Evolutionary conservation across 768 basidiomycete genomes (phyloP).

Genomic region (Holtermanniella nyarrowii): DNA sequence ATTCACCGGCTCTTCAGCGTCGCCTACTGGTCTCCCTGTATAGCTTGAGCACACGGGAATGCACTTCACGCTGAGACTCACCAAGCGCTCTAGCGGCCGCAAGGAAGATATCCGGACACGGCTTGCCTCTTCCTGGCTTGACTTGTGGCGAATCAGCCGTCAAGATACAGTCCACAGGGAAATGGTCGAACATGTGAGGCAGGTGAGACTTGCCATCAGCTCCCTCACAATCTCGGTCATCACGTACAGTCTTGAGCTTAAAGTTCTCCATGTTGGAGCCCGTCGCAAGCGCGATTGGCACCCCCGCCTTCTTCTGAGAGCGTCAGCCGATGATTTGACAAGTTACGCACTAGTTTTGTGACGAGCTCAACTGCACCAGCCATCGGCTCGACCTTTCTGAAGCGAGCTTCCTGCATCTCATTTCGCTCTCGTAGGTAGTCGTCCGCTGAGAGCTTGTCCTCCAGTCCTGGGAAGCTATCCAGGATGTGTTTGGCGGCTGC

Average conservation of each 20-base stretch:
- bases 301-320: slow-evolving; percentile 29
- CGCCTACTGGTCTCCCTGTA: slow-evolving; percentile 33
- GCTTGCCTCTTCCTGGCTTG: slow-evolving; percentile 36
- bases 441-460: slow-evolving; percentile 27
- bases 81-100: slow-evolving; percentile 37
- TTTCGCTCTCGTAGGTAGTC: slow-evolving; percentile 30
- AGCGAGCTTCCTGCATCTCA: slow-evolving; percentile 26
- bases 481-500: slow-evolving; percentile 26
- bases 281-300: slow-evolving; percentile 38
- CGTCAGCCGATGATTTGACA: neutral
- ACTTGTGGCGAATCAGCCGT: slow-evolving; percentile 36
- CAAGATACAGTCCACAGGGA: slow-evolving; percentile 30
- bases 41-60: neutral
- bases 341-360: slow-evolving; percentile 25
- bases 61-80: slow-evolving; percentile 5
- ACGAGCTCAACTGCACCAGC: slow-evolving; percentile 32
- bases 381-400: slow-evolving; percentile 32
- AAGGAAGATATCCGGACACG: slow-evolving; percentile 37
- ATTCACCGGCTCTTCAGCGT: slow-evolving; percentile 20
- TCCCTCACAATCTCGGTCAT: neutral
- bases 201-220: slow-evolving; percentile 23
- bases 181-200: slow-evolving; percentile 33
- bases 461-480: slow-evolving; percentile 24
- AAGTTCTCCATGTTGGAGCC: slow-evolving; percentile 26
- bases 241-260: slow-evolving; percentile 29